Conservation (phyloP, 345 rosid genomes). For the Hypericum perforatum region DNA sequence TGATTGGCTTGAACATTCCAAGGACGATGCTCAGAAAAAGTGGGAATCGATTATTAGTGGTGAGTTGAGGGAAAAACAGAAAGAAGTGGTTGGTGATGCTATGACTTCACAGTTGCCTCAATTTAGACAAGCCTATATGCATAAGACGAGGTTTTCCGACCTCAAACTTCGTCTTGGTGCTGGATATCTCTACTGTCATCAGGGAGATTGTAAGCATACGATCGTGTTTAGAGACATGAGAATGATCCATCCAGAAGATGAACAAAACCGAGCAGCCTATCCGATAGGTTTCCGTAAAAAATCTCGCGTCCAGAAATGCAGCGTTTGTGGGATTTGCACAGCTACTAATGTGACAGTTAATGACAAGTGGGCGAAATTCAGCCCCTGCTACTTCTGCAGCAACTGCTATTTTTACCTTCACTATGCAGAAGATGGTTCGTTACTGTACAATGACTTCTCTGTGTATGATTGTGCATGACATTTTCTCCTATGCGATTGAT, state of each 20-base stretch:
- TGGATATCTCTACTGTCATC: too few relatives aligned
- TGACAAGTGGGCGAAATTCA: slow-evolving; percentile 61
- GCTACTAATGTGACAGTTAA: slow-evolving; percentile 51
- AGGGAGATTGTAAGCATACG: too few relatives aligned
- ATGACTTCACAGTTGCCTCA: slow-evolving; percentile 39
- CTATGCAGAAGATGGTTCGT: slow-evolving; percentile 28
- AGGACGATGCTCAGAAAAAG: too few relatives aligned
- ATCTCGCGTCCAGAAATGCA: slow-evolving; percentile 45
- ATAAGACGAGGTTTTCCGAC: slow-evolving; percentile 50
- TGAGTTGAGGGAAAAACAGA: slow-evolving; percentile 58
- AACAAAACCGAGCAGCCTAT: slow-evolving; percentile 55
- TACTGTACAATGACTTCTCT: slow-evolving; percentile 31
- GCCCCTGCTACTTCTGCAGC: slow-evolving; percentile 72
- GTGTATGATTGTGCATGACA: slow-evolving; percentile 58
- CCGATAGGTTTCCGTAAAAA: slow-evolving; percentile 51
- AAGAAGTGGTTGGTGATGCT: slow-evolving; percentile 29
- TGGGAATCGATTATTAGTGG: too few relatives aligned
- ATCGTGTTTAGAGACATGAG: too few relatives aligned
- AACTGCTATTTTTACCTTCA: slow-evolving; percentile 60
- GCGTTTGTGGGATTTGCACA: slow-evolving; percentile 48
- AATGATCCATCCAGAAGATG: too few relatives aligned
- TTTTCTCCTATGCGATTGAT: too few relatives aligned
- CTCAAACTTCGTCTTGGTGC: too few relatives aligned
- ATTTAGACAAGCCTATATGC: slow-evolving; percentile 51
- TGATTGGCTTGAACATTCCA: too few relatives aligned